These are phyloP conservation scores for Dictyostelium firmibasis DNA, from an alignment of 78 protist species.

Conservation along the genomic window DNA sequence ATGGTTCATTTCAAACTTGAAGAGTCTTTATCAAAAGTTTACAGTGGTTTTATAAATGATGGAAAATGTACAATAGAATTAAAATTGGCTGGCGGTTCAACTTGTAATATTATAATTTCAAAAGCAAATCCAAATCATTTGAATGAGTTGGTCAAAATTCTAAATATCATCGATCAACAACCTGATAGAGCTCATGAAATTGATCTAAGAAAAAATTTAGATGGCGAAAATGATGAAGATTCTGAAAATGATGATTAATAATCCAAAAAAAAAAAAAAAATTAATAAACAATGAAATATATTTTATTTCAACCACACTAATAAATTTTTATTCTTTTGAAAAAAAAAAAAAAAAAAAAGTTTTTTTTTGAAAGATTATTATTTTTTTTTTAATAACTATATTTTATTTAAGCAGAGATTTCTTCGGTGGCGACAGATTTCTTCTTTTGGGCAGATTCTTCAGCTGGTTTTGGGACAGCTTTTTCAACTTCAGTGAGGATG, in stretches of 20 bases:
- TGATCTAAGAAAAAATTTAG: neutral
- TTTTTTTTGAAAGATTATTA: neutral
- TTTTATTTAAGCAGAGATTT: constrained; percentile 29
- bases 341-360: neutral
- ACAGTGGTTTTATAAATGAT: neutral
- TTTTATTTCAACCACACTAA: too few relatives aligned
- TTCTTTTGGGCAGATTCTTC: constrained; percentile 26
- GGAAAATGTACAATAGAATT: constrained; percentile 52
- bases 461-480: constrained; percentile 77
- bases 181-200: neutral
- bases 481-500: constrained; percentile 74
- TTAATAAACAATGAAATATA: too few relatives aligned
- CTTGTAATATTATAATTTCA: constrained; percentile 45
- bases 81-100: constrained; percentile 36
- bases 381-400: neutral
- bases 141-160: neutral
- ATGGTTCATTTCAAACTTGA: neutral
- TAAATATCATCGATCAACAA: neutral
- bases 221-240: neutral
- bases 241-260: neutral
- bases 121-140: neutral
- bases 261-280: neutral
- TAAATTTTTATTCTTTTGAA: too few relatives aligned
- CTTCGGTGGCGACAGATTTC: constrained; percentile 14
- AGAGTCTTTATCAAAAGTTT: neutral